These are phyloP conservation scores for Sporodiniella umbellata DNA, from an alignment of 371 early-diverging fungal genomes.

Conservation along the genomic window DNA sequence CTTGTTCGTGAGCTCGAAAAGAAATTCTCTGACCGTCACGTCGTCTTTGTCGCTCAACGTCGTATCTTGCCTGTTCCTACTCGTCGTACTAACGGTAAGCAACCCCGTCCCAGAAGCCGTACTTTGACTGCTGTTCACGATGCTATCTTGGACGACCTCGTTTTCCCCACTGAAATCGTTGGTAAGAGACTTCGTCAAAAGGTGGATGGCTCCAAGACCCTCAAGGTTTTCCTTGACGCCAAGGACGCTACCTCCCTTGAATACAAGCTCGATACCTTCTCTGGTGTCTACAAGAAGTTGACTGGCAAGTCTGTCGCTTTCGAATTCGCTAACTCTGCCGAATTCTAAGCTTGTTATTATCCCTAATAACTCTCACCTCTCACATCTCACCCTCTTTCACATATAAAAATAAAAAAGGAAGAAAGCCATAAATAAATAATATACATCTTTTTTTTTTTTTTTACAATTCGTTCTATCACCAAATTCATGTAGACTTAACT, in stretches of 20 bases:
- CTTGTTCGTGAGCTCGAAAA: conserved; percentile 98
- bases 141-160: conserved; percentile 93
- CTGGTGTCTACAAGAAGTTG: conserved; percentile 91
- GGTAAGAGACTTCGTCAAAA: conserved; percentile 96
- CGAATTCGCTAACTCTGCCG: conserved; percentile 79
- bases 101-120: conserved; percentile 92
- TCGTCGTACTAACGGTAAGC: conserved; percentile 84
- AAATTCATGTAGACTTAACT: too few species aligned
- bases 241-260: conserved; percentile 96
- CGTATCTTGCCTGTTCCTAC: conserved; percentile 92
- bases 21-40: conserved; percentile 99
- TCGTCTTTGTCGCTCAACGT: conserved; percentile 94
- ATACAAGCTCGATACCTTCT: conserved; percentile 98
- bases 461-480: too few species aligned
- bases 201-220: conserved; percentile 90
- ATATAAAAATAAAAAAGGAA: too few species aligned
- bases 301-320: conserved; percentile 98
- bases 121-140: conserved; percentile 96
- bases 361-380: not conserved
- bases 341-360: conserved; percentile 10
- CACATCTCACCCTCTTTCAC: too few species aligned
- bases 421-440: too few species aligned
- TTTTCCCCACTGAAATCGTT: conserved; percentile 96
- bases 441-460: too few species aligned
- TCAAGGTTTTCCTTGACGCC: conserved; percentile 96